Conservation (phyloP, 2,329 filamentous ascomycete genomes). For the Cryphonectria parasitica region DNA sequence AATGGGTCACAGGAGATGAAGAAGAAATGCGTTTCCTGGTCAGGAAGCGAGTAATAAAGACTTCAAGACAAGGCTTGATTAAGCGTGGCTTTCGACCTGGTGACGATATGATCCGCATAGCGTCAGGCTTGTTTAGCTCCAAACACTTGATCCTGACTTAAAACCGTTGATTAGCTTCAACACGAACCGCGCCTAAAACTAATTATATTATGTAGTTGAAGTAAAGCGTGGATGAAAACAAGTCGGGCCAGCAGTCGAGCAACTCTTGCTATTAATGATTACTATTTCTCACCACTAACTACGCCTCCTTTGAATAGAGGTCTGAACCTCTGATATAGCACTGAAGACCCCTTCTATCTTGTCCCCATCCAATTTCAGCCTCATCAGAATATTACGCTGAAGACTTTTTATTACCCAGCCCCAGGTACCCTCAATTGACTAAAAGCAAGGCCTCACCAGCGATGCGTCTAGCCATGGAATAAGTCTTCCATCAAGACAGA, state of each 20-base stretch:
- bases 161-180: background rate
- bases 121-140: conserved; percentile 14
- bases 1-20: background rate
- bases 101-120: conserved; percentile 17
- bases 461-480: too few relatives aligned
- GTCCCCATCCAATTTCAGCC: background rate
- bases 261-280: background rate
- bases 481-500: too few relatives aligned
- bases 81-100: background rate
- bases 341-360: too few relatives aligned
- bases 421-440: too few relatives aligned
- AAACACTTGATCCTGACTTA: background rate
- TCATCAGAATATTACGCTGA: too few relatives aligned
- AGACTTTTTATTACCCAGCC: too few relatives aligned
- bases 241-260: background rate
- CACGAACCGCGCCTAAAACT: too few relatives aligned
- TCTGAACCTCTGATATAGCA: too few relatives aligned
- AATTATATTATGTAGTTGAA: too few relatives aligned
- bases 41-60: background rate
- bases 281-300: too few relatives aligned
- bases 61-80: background rate
- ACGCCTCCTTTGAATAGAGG: too few relatives aligned
- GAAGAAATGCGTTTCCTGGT: background rate
- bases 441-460: too few relatives aligned
- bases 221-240: background rate